Evolutionary conservation across 805 yeast genomes (phyloP).

Genomic region (Komagataella mondaviorum): DNA sequence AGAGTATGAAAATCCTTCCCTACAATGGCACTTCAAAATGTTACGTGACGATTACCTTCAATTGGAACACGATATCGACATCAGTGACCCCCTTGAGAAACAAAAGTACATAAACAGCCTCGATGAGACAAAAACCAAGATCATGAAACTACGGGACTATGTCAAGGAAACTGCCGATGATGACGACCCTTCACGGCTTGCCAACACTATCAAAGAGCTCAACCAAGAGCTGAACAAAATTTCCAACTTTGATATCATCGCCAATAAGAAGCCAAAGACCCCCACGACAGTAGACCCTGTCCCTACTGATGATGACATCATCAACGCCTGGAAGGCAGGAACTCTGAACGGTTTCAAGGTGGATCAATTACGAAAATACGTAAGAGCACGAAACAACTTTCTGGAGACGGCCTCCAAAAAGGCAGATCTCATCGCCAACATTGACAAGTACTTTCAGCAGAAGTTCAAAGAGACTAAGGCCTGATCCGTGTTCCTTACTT

Average conservation of each 20-base stretch:
- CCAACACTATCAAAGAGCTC: constrained; percentile 8
- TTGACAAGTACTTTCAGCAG: constrained; percentile 15
- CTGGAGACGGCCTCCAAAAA: constrained; percentile 26
- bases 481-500: neutral
- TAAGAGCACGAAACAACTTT: constrained; percentile 17
- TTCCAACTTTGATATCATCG: constrained; percentile 8
- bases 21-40: constrained; percentile 53
- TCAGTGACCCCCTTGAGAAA: neutral
- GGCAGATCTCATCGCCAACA: constrained; percentile 27
- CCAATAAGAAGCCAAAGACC: constrained; percentile 5
- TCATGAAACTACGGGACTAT: constrained; percentile 2
- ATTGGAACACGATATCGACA: constrained; percentile 20
- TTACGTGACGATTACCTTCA: constrained; percentile 58
- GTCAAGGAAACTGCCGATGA: constrained; percentile 3
- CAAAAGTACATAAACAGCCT: constrained; percentile 2
- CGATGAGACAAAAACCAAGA: constrained; percentile 4
- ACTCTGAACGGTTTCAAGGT: constrained; percentile 23
- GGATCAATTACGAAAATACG: constrained; percentile 27
- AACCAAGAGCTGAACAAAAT: constrained; percentile 11
- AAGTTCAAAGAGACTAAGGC: neutral
- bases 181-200: neutral
- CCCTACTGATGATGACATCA: constrained; percentile 23
- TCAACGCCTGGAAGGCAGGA: constrained; percentile 25
- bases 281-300: constrained; percentile 5
- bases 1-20: constrained; percentile 48